Percentiles rank a stretch among this genome's conserved stretches.
Conservation (phyloP, 2,329 filamentous ascomycete species). For the Westerdykella ornata region DNA sequence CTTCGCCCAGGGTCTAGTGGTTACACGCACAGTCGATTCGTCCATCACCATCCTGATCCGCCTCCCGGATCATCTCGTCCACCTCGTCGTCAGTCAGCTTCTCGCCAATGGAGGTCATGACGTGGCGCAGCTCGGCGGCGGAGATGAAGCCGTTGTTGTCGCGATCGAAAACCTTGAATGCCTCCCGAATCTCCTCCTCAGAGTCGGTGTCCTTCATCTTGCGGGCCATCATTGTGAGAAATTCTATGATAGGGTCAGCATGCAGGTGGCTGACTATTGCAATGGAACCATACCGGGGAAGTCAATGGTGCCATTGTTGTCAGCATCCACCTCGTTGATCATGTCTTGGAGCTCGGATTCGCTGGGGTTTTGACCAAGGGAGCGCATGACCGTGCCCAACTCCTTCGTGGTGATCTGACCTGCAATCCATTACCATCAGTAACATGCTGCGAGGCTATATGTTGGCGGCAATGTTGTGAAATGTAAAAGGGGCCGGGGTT, state of each 20-base stretch:
- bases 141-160: constrained; percentile 61
- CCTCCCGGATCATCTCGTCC: constrained; percentile 60
- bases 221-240: constrained; percentile 60
- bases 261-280: not conserved
- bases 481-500: constrained; percentile 3
- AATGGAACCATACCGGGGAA: constrained; percentile 47
- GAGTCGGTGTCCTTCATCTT: constrained; percentile 57
- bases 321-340: constrained; percentile 60
- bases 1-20: not conserved
- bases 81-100: constrained; percentile 57
- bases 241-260: constrained; percentile 43
- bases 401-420: constrained; percentile 59
- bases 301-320: constrained; percentile 60
- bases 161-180: constrained; percentile 61
- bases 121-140: constrained; percentile 54
- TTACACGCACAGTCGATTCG: constrained; percentile 54
- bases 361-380: constrained; percentile 57
- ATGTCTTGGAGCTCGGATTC: constrained; percentile 59
- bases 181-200: constrained; percentile 58
- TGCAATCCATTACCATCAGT: constrained; percentile 30
- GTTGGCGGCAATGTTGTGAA: constrained; percentile 6
- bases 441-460: constrained; percentile 2
- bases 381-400: constrained; percentile 58
- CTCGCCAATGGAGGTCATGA: constrained; percentile 60
- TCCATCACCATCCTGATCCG: constrained; percentile 58